Base-by-base conservation (phyloP, 805 yeast species). In the Candida chilensis region DNA sequence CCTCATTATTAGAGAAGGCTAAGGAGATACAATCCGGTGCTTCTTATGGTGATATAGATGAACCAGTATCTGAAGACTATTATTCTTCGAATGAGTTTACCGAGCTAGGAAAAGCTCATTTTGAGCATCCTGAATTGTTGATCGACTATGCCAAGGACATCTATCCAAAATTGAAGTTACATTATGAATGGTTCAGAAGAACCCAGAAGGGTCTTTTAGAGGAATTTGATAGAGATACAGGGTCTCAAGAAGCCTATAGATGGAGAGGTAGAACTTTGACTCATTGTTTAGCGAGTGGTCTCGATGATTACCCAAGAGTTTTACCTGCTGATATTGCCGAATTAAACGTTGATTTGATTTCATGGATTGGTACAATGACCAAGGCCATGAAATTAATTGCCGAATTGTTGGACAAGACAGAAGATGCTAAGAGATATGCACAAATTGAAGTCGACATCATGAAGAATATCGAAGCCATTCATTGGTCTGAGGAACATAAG, bases 351-450 rank as follows among this genome's bases (percentile, higher is more conserved):
- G 98, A 92, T 48, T 62, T 90, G 33, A 57, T 90, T 28, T 68
- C 94, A 4, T 92, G 98, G 98, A 74, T 92, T 35, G 97, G 95
- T 11, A 78, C 83, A 5, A 86, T 90, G 94, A 73, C 96, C 0
- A 68, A 78, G 39, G 74, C 95, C 0, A 78, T 92, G 77, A 71
- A 71, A 40, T 65, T 71, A 32, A 73, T 90, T 36, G 88, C 96
- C 0, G 61, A 57, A 27, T 50, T 77, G 7, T 55, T 87, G 25
- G 81, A 68, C 0, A 58, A 71, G 28, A 45, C 56, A 2, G 77
- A 72, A 3, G 96, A 86, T 44, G 67, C 68, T 5, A 43, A 47
- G n/a, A 48, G 50, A 34, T 92, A 74, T 48, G 41, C 57, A 5
- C 39, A 52, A 12, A 72, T 78, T 22, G 83, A 77, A 38, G 41